phyloP scores from a whole-genome alignment of 2,329 filamentous ascomycete genomes.

The Metarhizium sp. region DNA sequence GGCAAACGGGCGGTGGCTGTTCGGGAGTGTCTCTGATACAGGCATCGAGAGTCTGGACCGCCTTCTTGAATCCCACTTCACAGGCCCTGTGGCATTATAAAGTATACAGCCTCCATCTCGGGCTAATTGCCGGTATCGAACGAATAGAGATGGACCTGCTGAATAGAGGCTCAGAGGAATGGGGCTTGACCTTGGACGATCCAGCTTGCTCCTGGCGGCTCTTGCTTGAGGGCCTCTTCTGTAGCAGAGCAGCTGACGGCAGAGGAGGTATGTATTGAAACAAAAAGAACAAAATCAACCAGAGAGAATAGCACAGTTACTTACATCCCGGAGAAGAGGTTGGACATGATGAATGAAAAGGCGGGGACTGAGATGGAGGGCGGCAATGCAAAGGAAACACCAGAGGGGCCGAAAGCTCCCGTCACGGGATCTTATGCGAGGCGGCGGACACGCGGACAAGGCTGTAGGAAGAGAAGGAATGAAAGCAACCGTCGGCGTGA shows the following conservation, averaged over 20 bases:
- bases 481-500: neutral
- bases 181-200: neutral
- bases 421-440: conserved; percentile 6
- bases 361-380: conserved; percentile 5
- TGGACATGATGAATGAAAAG: conserved; percentile 37
- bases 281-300: neutral
- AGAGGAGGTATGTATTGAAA: neutral
- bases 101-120: neutral
- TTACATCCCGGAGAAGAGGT: conserved; percentile 55
- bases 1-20: too few species aligned
- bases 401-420: conserved; percentile 2
- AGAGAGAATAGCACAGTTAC: conserved; percentile 17
- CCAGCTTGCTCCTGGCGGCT: neutral
- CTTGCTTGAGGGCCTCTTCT: neutral
- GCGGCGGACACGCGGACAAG: neutral
- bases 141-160: neutral
- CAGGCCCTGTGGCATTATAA: too few species aligned
- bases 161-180: neutral
- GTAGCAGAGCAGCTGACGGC: neutral
- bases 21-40: too few species aligned
- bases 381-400: conserved; percentile 3
- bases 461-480: neutral
- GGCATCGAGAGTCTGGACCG: too few species aligned
- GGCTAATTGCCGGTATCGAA: neutral
- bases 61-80: too few species aligned